These are phyloP conservation scores for Emericellopsis cladophorae DNA, from an alignment of 2,329 filamentous ascomycete species.

Conservation along the genomic window DNA sequence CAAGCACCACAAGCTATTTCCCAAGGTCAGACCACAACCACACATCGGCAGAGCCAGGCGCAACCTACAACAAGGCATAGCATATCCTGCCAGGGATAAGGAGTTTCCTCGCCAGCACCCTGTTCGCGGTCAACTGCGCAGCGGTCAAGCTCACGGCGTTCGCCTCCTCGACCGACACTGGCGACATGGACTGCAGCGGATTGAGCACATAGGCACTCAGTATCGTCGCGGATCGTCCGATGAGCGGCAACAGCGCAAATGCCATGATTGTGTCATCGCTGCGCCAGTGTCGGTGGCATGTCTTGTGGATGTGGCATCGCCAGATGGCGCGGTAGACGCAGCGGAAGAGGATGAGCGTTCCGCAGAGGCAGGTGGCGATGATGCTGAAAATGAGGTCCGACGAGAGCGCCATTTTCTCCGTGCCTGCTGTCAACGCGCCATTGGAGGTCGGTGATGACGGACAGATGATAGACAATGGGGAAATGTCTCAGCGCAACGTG, in stretches of 20 bases:
- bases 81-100: constrained; percentile 14
- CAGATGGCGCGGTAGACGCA: constrained; percentile 13
- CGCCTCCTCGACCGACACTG: constrained; percentile 5
- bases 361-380: constrained; percentile 13
- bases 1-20: constrained; percentile 13
- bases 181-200: constrained; percentile 11
- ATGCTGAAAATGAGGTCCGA: constrained; percentile 9
- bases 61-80: constrained; percentile 15
- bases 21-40: not conserved
- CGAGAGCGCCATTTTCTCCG: not conserved
- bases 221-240: constrained; percentile 13
- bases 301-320: constrained; percentile 12
- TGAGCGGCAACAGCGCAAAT: constrained; percentile 14
- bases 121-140: constrained; percentile 6
- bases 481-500: no score
- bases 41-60: not conserved
- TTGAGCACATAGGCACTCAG: constrained; percentile 12
- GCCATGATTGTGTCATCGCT: constrained; percentile 18
- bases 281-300: constrained; percentile 17
- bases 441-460: no score
- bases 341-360: constrained; percentile 13
- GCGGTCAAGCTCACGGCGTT: not conserved
- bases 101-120: constrained; percentile 12
- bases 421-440: not conserved
- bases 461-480: no score